A percentile compares a stretch with the other conserved stretches of the same genome.
Evolutionary conservation across 805 yeast species (phyloP).

Genomic region (Sungouiella thailandica): DNA sequence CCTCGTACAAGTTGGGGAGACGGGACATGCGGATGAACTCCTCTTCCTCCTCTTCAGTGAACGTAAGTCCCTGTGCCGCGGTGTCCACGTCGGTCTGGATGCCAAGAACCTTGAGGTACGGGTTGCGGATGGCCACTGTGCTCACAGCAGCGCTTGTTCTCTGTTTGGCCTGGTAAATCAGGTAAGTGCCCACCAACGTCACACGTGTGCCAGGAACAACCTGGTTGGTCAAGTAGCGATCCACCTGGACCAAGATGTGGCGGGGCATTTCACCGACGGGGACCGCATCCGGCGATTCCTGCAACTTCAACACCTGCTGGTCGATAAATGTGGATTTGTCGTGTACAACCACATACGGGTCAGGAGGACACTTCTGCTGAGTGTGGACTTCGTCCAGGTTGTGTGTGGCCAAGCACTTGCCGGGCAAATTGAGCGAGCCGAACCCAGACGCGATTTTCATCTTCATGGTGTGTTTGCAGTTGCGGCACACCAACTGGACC

Average conservation of each 20-base stretch:
- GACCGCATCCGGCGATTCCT: slow-evolving; percentile 97
- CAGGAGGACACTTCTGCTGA: slow-evolving; percentile 70
- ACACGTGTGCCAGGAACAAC: slow-evolving; percentile 96
- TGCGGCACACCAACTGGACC: slow-evolving; percentile 80
- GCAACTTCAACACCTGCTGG: slow-evolving; percentile 89
- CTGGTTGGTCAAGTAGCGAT: slow-evolving; percentile 81
- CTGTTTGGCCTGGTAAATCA: slow-evolving; percentile 73
- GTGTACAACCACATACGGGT: slow-evolving; percentile 90
- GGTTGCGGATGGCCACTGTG: slow-evolving; percentile 88
- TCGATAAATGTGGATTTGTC: slow-evolving; percentile 92
- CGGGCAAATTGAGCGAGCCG: slow-evolving; percentile 66
- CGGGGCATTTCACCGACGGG: slow-evolving; percentile 99
- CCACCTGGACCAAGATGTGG: slow-evolving; percentile 80
- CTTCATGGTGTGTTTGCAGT: slow-evolving; percentile 76
- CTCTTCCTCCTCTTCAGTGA: slow-evolving; percentile 92
- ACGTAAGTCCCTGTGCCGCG: slow-evolving; percentile 52
- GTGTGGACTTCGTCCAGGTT: slow-evolving; percentile 40
- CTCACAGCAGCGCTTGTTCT: slow-evolving; percentile 31
- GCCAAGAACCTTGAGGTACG: slow-evolving; percentile 84
- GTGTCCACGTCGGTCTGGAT: slow-evolving; percentile 78
- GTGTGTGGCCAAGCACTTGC: slow-evolving; percentile 49
- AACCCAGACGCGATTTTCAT: slow-evolving; percentile 62
- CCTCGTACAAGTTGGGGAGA: slow-evolving; percentile 77
- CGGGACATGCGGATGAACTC: slow-evolving; percentile 78
- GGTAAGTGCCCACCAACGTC: slow-evolving; percentile 86